These are phyloP conservation scores for Microbotryum intermedium DNA, from an alignment of 1,284 basidiomycete species.

Conservation along the genomic window DNA sequence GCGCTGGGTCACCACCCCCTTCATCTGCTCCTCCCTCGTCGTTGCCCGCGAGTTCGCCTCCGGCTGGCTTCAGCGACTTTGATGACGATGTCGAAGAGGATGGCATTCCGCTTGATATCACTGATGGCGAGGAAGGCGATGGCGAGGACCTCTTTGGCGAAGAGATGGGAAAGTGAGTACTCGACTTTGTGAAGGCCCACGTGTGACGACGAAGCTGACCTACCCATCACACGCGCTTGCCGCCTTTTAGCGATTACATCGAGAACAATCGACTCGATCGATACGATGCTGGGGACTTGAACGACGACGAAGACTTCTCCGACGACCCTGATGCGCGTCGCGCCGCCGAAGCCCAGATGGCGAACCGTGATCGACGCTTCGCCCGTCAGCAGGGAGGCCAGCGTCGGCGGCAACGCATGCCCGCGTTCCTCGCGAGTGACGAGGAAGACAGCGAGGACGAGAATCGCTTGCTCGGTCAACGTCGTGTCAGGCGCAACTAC, in stretches of 20 bases:
- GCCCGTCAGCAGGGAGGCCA: conserved; percentile 51
- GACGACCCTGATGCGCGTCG: conserved; percentile 68
- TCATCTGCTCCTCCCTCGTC: conserved; percentile 49
- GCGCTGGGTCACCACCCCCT: conserved; percentile 34
- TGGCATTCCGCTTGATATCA: conserved; percentile 9
- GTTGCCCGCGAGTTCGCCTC: conserved; percentile 72
- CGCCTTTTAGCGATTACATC: conserved; percentile 68
- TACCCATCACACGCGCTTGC: not conserved
- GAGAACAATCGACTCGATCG: conserved; percentile 70
- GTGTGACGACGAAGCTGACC: not conserved
- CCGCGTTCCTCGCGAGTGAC: conserved; percentile 52
- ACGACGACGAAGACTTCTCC: conserved; percentile 66
- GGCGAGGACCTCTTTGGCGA: conserved; percentile 92
- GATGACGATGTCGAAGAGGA: conserved; percentile 66
- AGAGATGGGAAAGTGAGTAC: conserved; percentile 58
- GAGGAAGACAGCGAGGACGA: conserved; percentile 42
- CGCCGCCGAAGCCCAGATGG: conserved; percentile 81
- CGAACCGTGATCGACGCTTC: conserved; percentile 71
- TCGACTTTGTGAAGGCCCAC: not conserved
- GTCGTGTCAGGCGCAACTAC: conserved; percentile 41
- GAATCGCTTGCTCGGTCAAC: conserved; percentile 36
- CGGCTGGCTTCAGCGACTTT: conserved; percentile 73
- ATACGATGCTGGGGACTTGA: conserved; percentile 78
- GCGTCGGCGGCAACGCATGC: conserved; percentile 15
- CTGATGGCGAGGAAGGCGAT: conserved; percentile 48